A percentile compares a stretch with the other conserved stretches of the same genome.
Evolutionary conservation across 139 green algal genomes (phyloP).

Genomic region (Chlamydomonas sphaeroides): DNA sequence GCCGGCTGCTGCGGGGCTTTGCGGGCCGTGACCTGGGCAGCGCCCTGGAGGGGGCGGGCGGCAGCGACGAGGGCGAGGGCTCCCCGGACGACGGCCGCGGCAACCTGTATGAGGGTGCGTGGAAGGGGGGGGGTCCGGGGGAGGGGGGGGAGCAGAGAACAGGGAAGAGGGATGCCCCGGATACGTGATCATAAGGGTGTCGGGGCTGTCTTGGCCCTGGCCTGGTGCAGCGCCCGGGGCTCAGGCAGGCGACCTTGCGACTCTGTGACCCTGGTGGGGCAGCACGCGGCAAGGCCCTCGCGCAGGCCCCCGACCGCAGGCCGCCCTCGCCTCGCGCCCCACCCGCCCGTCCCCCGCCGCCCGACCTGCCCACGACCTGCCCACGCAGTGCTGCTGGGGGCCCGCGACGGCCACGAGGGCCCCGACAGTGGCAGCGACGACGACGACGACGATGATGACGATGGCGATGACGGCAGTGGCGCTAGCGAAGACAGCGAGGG

Average conservation of each 20-base stretch:
- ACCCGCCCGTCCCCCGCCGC: too few relatives aligned
- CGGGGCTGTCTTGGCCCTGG: too few relatives aligned
- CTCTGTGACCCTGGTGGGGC: too few relatives aligned
- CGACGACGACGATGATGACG: background rate
- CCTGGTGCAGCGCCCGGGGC: too few relatives aligned
- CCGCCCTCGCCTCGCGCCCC: too few relatives aligned
- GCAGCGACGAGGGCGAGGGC: background rate
- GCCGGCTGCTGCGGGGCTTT: slow-evolving; percentile 30
- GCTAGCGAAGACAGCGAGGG: background rate
- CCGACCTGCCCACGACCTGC: too few relatives aligned
- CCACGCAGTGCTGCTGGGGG: background rate
- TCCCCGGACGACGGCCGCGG: background rate
- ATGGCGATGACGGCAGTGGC: background rate
- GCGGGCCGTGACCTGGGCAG: slow-evolving; percentile 22
- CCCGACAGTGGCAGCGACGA: background rate
- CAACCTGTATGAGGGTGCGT: slow-evolving; percentile 34
- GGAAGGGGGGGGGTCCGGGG: background rate
- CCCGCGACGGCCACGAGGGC: background rate
- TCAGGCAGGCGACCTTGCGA: too few relatives aligned
- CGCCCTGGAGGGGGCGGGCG: background rate
- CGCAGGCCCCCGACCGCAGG: too few relatives aligned
- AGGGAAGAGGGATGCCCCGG: too few relatives aligned
- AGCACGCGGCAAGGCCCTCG: too few relatives aligned
- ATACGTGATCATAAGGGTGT: too few relatives aligned
- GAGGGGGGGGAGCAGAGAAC: too few relatives aligned